Evolutionary conservation across 78 protist species (phyloP), one percentile per base, ranked within the genome.

Genomic region (Emiliania huxleyi): DNA sequence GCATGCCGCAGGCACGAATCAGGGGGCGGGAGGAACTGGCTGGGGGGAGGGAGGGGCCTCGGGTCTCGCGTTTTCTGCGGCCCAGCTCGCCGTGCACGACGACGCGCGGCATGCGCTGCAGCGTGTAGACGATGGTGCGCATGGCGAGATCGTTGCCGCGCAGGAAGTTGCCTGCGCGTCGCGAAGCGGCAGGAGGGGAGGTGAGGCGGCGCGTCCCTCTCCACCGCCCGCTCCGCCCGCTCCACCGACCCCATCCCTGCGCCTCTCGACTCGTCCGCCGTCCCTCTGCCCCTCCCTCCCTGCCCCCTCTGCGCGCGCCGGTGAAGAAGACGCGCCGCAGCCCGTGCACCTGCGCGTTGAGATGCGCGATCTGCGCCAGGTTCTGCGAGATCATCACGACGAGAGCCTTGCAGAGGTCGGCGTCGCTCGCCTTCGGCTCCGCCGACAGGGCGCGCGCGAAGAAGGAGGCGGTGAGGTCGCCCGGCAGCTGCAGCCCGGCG

Each of bases 131-230:
- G 12, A 91, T 18, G 33, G 62, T 44, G 38, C 56, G 71, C 93
- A 56, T 45, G 11, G 69, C 44, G 29, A 75, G 42, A 4, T 35
- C 26, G 35, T 91, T 88, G 38, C 56, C 12, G 26, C 52, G 62
- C 35, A 91, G 71, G 62, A 91, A 91, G 69, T 42, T 43, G 69
- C 93, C n/a, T n/a, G n/a, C n/a, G n/a, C n/a, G n/a, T n/a, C n/a
- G n/a, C n/a, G n/a, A n/a, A n/a, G n/a, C n/a, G n/a, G n/a, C n/a
- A n/a, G n/a, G n/a, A n/a, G n/a, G n/a, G n/a, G n/a, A n/a, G n/a
- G n/a, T n/a, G n/a, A n/a, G n/a, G n/a, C n/a, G n/a, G n/a, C n/a
- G n/a, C n/a, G n/a, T n/a, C n/a, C n/a, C n/a, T n/a, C n/a, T n/a
- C n/a, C n/a, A n/a, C n/a, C n/a, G n/a, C n/a, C n/a, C n/a, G n/a